Evolutionary conservation across 2,329 filamentous ascomycete species (phyloP).

Genomic region (Ophiostoma angusticollis): DNA sequence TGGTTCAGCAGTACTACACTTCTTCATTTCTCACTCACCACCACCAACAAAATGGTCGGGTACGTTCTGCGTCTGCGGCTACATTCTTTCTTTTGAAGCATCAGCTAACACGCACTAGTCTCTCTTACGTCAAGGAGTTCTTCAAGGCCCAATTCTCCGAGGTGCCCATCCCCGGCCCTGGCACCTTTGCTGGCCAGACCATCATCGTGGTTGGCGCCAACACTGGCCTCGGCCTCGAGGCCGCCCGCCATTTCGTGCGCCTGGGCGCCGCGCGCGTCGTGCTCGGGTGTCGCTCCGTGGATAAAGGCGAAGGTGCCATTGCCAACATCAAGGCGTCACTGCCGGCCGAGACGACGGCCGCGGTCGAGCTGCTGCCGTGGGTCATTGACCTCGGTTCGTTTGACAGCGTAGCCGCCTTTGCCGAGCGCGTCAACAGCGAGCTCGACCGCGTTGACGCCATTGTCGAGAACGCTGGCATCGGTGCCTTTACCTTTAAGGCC

Average conservation of each 20-base stretch:
- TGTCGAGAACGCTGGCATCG: conserved; percentile 28
- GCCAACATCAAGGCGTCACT: conserved; percentile 22
- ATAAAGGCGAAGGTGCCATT: conserved; percentile 27
- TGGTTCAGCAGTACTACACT: too few relatives aligned
- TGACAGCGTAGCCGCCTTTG: conserved; percentile 32
- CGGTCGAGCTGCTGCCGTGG: conserved; percentile 33
- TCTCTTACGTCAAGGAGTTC: conserved; percentile 10
- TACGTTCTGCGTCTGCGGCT: too few relatives aligned
- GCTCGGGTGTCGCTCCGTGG: conserved; percentile 24
- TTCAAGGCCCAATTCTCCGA: conserved; percentile 13
- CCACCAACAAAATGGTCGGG: too few relatives aligned
- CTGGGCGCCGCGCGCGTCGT: conserved; percentile 27
- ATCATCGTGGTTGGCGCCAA: conserved; percentile 28
- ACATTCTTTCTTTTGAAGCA: too few relatives aligned
- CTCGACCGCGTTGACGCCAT: conserved; percentile 31
- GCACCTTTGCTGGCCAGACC: conserved; percentile 17
- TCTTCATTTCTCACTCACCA: too few relatives aligned
- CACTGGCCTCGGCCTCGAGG: conserved; percentile 26
- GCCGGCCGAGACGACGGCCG: conserved; percentile 4
- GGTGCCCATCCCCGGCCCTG: conserved; percentile 14
- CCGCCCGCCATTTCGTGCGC: conserved; percentile 24
- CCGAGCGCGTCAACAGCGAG: conserved; percentile 13
- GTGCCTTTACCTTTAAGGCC: conserved; percentile 7
- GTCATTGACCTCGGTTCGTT: conserved; percentile 34
- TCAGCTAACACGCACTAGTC: too few relatives aligned